phyloP scores from a whole-genome alignment of 345 rosid genomes.

The Raphanus raphanistrum region DNA sequence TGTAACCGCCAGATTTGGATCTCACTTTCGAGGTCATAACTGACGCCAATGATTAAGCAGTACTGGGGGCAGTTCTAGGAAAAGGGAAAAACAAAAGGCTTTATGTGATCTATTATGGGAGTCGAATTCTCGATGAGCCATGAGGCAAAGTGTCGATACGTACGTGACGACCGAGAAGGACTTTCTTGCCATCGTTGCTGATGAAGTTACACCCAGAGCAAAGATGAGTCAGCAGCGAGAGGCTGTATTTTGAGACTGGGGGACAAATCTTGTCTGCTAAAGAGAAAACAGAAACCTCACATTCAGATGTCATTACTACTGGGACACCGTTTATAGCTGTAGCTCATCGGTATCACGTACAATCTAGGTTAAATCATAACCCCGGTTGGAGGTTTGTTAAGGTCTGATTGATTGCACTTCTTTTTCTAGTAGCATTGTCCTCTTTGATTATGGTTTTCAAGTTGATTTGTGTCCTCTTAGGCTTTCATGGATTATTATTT shows the following conservation, averaged over 20 bases:
- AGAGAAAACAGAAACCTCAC: slow-evolving; percentile 79
- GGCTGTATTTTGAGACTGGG: slow-evolving; percentile 55
- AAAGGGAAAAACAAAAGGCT: no score
- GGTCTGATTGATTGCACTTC: slow-evolving; percentile 49
- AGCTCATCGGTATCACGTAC: slow-evolving; percentile 88
- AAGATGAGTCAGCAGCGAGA: no score
- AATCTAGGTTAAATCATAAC: slow-evolving; percentile 75
- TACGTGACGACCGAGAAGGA: no score
- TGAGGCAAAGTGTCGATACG: no score
- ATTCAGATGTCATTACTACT: slow-evolving; percentile 96
- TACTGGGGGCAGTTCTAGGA: no score
- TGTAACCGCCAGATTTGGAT: no score
- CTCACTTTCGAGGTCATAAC: no score
- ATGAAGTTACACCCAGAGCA: no score
- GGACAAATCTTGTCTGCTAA: slow-evolving; percentile 56
- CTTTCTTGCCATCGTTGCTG: no score
- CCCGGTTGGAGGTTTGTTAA: slow-evolving; percentile 82
- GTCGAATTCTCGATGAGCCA: no score
- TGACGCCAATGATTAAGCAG: no score
- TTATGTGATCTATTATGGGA: no score
- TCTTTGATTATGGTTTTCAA: slow-evolving; percentile 20
- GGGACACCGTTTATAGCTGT: slow-evolving; percentile 91
- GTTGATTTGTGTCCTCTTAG: slow-evolving; percentile 46
- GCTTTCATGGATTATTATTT: slow-evolving; percentile 58
- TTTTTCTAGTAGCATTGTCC: slow-evolving; percentile 11